Conservation (phyloP, 2,329 filamentous ascomycete species). For the Cercospora zeae-maydis region DNA sequence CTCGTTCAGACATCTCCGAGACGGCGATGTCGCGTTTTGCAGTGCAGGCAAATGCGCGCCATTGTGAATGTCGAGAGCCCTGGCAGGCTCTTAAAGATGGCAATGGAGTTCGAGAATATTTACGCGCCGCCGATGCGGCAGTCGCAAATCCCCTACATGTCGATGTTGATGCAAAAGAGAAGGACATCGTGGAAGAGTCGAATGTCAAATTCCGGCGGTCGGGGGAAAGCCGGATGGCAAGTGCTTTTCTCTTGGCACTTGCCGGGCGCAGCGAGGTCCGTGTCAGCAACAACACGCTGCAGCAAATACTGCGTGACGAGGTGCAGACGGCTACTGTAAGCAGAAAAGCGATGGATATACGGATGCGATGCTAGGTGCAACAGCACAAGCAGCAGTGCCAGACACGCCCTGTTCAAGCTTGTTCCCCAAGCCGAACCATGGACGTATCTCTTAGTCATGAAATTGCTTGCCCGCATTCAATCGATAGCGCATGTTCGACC, state of each 20-base stretch:
- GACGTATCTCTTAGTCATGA: constrained; percentile 8
- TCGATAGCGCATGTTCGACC: neutral
- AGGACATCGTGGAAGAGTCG: constrained; percentile 6
- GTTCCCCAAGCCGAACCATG: neutral
- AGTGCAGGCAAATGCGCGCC: constrained; percentile 34
- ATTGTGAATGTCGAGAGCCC: constrained; percentile 7
- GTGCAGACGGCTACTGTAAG: neutral
- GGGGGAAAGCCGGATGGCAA: constrained; percentile 4
- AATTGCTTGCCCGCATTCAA: constrained; percentile 6
- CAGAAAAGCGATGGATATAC: neutral
- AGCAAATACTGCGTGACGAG: neutral
- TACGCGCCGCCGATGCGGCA: neutral
- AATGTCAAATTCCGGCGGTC: neutral
- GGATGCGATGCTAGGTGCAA: neutral
- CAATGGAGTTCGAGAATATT: neutral
- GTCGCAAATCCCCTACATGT: constrained; percentile 10
- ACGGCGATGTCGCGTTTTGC: constrained; percentile 39
- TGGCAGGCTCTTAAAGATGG: neutral
- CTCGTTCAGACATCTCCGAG: constrained; percentile 50
- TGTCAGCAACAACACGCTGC: neutral
- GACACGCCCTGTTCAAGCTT: neutral
- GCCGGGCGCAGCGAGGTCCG: neutral
- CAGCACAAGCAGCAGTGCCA: neutral
- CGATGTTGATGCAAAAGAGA: constrained; percentile 5
- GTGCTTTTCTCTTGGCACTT: constrained; percentile 11